These are phyloP conservation scores for Chytriomyces sp. DNA, from an alignment of 192 early-diverging fungal genomes.

Conservation along the genomic window DNA sequence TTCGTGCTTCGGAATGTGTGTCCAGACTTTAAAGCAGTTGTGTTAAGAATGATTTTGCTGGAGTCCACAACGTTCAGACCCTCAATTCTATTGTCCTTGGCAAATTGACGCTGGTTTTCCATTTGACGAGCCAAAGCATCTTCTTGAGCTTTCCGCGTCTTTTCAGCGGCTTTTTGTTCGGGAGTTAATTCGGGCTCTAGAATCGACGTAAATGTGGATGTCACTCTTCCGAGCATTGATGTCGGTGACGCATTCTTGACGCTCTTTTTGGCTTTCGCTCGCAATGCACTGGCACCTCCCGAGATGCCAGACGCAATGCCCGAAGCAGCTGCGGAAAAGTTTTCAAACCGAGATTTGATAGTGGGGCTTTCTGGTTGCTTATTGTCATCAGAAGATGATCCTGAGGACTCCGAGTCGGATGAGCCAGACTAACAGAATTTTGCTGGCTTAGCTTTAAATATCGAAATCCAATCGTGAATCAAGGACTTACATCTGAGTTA, in stretches of 20 bases:
- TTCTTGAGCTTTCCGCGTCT: slow-evolving; percentile 15
- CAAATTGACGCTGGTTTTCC: slow-evolving; percentile 22
- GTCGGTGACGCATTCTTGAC: neutral
- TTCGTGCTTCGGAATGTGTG: neutral
- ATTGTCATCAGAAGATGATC: neutral
- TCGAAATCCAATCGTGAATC: neutral
- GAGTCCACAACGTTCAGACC: neutral
- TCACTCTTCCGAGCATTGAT: slow-evolving; percentile 1
- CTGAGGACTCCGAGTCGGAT: slow-evolving; percentile 1
- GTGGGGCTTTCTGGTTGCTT: neutral
- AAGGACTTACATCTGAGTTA: slow-evolving; percentile 6
- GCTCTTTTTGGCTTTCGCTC: neutral
- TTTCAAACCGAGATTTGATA: neutral
- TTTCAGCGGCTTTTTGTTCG: slow-evolving; percentile 10
- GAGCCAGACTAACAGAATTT: neutral
- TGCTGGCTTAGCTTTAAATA: neutral
- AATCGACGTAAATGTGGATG: slow-evolving; percentile 17
- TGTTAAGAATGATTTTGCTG: neutral
- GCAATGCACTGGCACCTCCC: neutral
- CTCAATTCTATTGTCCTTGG: neutral
- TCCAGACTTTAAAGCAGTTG: neutral
- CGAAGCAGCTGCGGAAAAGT: neutral
- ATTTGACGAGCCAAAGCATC: slow-evolving; percentile 19
- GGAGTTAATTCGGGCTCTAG: slow-evolving; percentile 20
- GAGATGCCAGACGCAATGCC: neutral